Evolutionary conservation across 805 yeast genomes (phyloP).

Genomic region (Teunomyces cretensis): DNA sequence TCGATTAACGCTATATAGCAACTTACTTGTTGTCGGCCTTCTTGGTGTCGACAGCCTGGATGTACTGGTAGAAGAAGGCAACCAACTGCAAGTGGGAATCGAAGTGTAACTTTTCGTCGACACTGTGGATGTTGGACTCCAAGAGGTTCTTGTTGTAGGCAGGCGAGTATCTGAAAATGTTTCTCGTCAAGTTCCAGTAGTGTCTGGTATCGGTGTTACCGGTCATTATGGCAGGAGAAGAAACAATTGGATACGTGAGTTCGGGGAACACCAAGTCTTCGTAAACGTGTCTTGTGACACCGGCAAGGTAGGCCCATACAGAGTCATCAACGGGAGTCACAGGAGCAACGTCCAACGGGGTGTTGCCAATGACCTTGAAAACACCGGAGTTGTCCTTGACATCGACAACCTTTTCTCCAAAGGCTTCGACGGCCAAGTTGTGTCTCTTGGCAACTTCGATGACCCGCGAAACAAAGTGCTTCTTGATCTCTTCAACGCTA

Average conservation of each 20-base stretch:
- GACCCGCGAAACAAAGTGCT: constrained; percentile 22
- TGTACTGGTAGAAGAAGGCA: constrained; percentile 34
- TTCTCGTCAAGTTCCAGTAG: constrained; percentile 55
- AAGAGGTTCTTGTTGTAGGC: constrained; percentile 12
- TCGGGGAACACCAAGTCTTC: constrained; percentile 50
- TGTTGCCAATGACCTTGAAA: constrained; percentile 13
- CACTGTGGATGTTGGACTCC: constrained; percentile 33
- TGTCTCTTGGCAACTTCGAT: constrained; percentile 25
- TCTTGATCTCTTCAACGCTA: constrained; percentile 18
- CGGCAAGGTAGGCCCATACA: constrained; percentile 45
- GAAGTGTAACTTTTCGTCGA: constrained; percentile 32
- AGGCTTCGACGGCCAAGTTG: constrained; percentile 23
- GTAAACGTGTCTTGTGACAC: constrained; percentile 60
- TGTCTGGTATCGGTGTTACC: constrained; percentile 64
- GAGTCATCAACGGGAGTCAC: constrained; percentile 33
- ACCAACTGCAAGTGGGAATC: constrained; percentile 34
- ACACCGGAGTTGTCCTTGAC: constrained; percentile 16
- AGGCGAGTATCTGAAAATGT: constrained; percentile 53
- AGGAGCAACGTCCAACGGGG: constrained; percentile 45
- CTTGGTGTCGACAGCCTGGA: constrained; percentile 11
- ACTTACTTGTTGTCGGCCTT: background rate
- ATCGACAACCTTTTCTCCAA: constrained; percentile 16
- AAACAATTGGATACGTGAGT: constrained; percentile 28
- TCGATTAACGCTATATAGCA: background rate
- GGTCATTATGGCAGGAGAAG: constrained; percentile 51